Percentiles rank a stretch among this genome's conserved stretches.
Evolutionary conservation across 2,329 filamentous ascomycete genomes (phyloP).

Genomic region (Cladosporium sp.): DNA sequence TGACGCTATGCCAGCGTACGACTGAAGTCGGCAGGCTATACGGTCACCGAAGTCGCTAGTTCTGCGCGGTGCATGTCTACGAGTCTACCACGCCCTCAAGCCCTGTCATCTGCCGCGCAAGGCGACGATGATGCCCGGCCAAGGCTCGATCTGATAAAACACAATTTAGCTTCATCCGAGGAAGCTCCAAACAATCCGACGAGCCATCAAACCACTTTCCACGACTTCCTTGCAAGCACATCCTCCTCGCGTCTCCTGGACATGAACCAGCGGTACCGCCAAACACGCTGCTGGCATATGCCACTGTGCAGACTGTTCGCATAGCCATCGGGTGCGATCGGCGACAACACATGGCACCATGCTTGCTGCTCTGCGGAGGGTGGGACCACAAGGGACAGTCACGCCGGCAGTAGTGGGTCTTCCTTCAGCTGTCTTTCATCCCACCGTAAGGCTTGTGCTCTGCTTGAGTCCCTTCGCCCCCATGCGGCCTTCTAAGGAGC

Average conservation of each 20-base stretch:
- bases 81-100: not conserved
- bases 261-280: not conserved
- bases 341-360: not conserved
- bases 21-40: constrained; percentile 9
- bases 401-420: too few relatives aligned
- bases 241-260: not conserved
- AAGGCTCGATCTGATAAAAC: not conserved
- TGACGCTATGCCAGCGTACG: constrained; percentile 7
- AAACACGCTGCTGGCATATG: not conserved
- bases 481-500: constrained; percentile 13
- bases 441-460: not conserved
- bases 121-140: constrained; percentile 4
- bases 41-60: constrained; percentile 10
- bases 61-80: constrained; percentile 2
- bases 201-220: not conserved
- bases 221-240: not conserved
- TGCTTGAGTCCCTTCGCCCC: too few relatives aligned
- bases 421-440: not conserved
- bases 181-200: not conserved
- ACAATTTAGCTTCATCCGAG: not conserved
- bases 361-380: not conserved
- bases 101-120: not conserved
- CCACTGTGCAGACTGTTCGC: not conserved
- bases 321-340: constrained; percentile 3
- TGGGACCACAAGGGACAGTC: not conserved